Base-by-base conservation (phyloP, 257 asterid genomes). In the Gentiana macrophylla region DNA sequence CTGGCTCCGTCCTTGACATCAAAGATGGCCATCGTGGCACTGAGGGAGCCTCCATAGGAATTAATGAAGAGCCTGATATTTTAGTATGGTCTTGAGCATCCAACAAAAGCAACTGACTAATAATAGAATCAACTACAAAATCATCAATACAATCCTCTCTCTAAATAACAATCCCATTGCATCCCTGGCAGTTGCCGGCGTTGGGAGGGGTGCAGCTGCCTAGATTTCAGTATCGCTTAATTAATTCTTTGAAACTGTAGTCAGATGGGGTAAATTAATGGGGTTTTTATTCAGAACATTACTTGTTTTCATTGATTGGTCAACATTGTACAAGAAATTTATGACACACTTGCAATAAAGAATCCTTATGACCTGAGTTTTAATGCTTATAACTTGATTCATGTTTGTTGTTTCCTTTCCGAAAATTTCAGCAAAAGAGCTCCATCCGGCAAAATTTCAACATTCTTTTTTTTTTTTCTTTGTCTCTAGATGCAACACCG, bases 11-110 rank as follows among this genome's bases (percentile, higher is more conserved):
- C n/a, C n/a, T n/a, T n/a, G n/a, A 79, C 94, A 65, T 86, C 95
- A 59, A 73, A 84, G 70, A 86, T 86, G 62, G 91, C 95, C 94
- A 86, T 84, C 12, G 94, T 87, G 56, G 98, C 94, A 61, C 98
- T 91, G 80, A 84, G 91, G 2, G 96, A 84, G 50, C 98, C 98
- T 59, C 98, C 98, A n/a, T 94, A 56, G n/a, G 92, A 91, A 75
- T 91, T 91, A 81, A 91, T 41, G 65, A 91, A 87, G 12, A 91
- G 86, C 6, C 96, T 73, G 70, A 91, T 91, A 70, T 91, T 96
- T 78, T 83, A 3, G 75, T 79, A 4, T 94, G 73, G 70, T 91
- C 95, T 67, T 77, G 80, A 41, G 98, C 89, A 63, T 91, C 98
- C 71, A 91, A 67, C 82, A 15, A 15, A 15, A 15, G 24, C 24